Percentiles rank a stretch among this genome's conserved stretches.
Conservation (phyloP, 148 eudicot genomes). For the Vaccinium corymbosum region DNA sequence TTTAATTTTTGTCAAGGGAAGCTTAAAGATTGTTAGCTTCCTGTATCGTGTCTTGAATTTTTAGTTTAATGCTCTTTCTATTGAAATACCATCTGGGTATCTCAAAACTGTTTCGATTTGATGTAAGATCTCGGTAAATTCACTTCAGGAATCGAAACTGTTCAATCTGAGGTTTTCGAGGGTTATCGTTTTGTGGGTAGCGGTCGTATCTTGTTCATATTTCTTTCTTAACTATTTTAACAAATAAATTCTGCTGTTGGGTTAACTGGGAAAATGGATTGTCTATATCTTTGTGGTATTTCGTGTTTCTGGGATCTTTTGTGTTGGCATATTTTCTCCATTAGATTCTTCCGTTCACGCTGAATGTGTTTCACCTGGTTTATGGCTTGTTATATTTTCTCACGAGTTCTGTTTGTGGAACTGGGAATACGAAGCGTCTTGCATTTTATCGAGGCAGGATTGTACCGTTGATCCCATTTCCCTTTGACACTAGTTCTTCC, state of each 20-base stretch:
- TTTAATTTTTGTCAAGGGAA: background rate
- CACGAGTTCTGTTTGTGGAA: background rate
- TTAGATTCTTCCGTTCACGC: background rate
- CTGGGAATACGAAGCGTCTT: background rate
- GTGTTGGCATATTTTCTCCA: background rate
- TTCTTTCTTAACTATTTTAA: background rate
- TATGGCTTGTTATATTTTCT: background rate
- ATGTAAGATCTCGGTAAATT: background rate
- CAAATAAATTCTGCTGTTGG: background rate
- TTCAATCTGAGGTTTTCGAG: slow-evolving; percentile 1
- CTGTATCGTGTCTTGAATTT: background rate
- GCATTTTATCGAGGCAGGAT: background rate
- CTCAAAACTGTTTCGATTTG: background rate
- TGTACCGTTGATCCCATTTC: background rate
- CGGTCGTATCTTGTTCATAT: background rate
- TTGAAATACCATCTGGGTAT: slow-evolving; percentile 1
- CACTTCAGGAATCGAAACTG: background rate
- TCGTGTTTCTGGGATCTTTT: background rate
- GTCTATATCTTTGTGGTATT: background rate
- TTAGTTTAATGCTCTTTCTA: background rate
- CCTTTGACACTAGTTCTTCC: background rate
- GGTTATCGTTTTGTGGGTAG: background rate
- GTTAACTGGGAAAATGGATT: background rate
- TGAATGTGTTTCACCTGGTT: background rate
- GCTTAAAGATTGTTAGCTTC: background rate